A percentile compares a stretch with the other conserved stretches of the same genome.
Evolutionary conservation across 306 rosid genomes (phyloP).

Genomic region (Vigna radiata): DNA sequence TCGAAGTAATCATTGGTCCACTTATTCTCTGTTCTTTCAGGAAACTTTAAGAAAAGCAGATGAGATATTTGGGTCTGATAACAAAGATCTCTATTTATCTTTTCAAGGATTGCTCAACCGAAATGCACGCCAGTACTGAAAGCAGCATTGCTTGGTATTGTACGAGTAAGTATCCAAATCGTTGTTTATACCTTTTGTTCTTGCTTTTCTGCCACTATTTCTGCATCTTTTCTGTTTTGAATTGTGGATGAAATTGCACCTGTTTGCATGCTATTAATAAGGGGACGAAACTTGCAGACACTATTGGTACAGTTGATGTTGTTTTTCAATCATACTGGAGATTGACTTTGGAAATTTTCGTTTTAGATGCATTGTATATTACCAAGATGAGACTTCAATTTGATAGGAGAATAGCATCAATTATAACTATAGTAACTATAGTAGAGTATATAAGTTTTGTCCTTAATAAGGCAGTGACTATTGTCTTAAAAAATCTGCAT

Average conservation of each 20-base stretch:
- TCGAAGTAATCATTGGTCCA: conserved; percentile 34
- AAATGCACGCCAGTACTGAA: conserved; percentile 63
- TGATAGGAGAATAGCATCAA: too few relatives aligned
- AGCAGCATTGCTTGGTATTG: conserved; percentile 44
- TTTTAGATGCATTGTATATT: too few relatives aligned
- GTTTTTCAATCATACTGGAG: too few relatives aligned
- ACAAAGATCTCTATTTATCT: conserved; percentile 88
- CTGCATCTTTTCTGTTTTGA: neutral
- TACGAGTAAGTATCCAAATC: conserved; percentile 52
- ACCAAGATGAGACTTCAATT: too few relatives aligned
- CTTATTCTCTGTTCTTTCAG: conserved; percentile 53
- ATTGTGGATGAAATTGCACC: conserved; percentile 21
- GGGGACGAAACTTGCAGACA: too few relatives aligned
- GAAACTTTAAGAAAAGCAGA: conserved; percentile 96
- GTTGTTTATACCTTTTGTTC: conserved; percentile 31
- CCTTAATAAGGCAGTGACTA: neutral
- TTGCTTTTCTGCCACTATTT: neutral
- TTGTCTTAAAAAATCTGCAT: neutral
- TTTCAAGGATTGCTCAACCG: conserved; percentile 95
- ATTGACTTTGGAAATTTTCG: too few relatives aligned
- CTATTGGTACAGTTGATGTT: too few relatives aligned
- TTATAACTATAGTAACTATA: too few relatives aligned
- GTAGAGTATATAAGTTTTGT: too few relatives aligned
- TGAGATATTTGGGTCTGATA: conserved; percentile 94
- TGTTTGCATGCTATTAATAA: conserved; percentile 1